phyloP scores from a whole-genome alignment of 352 stramenopile genomes.

The Phytophthora tentaculata region DNA sequence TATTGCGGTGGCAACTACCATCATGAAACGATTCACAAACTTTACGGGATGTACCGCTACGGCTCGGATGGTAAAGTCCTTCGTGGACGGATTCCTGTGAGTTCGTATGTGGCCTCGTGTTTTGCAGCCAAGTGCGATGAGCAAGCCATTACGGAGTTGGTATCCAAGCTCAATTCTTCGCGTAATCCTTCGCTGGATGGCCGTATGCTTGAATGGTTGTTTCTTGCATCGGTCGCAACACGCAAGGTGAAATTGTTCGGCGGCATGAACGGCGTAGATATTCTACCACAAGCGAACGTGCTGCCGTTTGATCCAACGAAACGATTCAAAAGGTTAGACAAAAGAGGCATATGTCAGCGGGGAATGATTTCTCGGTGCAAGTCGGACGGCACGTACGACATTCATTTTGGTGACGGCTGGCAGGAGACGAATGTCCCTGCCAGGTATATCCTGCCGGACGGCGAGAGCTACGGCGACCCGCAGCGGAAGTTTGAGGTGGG shows the following conservation, averaged over 20 bases:
- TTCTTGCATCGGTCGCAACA: too few species aligned
- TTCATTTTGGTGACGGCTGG: too few species aligned
- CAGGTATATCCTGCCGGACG: too few species aligned
- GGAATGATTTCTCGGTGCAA: too few species aligned
- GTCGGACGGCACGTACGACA: too few species aligned
- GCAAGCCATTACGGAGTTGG: neutral
- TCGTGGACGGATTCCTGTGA: neutral
- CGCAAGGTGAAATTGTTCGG: too few species aligned
- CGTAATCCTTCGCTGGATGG: neutral
- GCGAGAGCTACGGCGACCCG: neutral
- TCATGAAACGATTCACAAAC: neutral
- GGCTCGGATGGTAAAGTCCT: neutral
- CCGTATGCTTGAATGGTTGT: neutral
- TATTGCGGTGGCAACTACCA: neutral
- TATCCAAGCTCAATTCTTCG: neutral
- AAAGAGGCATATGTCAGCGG: too few species aligned
- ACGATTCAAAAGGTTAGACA: too few species aligned
- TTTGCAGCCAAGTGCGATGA: neutral
- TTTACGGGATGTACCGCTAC: neutral
- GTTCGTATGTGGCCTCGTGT: neutral
- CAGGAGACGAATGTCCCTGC: too few species aligned
- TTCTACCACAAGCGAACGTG: too few species aligned
- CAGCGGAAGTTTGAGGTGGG: neutral
- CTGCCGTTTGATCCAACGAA: too few species aligned
- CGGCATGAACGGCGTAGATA: too few species aligned